A percentile compares a stretch with the other conserved stretches of the same genome.
These are phyloP conservation scores for Melanomma pulvis-pyrius DNA, from an alignment of 495 filamentous ascomycete species.

Conservation along the genomic window DNA sequence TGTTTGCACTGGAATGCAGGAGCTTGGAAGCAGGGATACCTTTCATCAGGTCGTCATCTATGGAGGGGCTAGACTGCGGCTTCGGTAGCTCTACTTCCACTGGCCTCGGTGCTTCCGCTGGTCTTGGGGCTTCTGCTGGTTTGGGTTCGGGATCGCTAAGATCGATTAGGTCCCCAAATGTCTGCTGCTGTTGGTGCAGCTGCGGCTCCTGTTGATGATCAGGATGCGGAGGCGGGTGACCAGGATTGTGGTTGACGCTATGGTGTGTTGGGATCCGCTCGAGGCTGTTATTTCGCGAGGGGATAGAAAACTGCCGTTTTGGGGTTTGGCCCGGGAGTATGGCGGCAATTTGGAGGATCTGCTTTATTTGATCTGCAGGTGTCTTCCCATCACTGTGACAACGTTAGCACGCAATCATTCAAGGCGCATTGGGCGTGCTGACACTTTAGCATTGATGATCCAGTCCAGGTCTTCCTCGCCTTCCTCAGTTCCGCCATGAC, in stretches of 20 bases:
- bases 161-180: conserved; percentile 46
- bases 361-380: conserved; percentile 73
- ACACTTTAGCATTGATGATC: conserved; percentile 91
- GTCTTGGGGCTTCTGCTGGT: not conserved
- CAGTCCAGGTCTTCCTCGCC: conserved; percentile 90
- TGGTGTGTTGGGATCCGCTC: conserved; percentile 19
- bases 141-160: conserved; percentile 39
- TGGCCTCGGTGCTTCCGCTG: not conserved
- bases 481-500: conserved; percentile 72
- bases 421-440: not conserved
- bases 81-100: not conserved
- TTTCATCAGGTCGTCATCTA: conserved; percentile 3
- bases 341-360: conserved; percentile 84
- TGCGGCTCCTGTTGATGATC: conserved; percentile 42
- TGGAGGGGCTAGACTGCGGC: not conserved
- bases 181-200: conserved; percentile 1
- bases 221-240: conserved; percentile 43
- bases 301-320: conserved; percentile 49
- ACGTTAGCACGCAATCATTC: not conserved
- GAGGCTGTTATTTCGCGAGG: conserved; percentile 44
- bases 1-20: conserved; percentile 18
- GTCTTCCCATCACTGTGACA: conserved; percentile 64
- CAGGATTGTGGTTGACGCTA: not conserved
- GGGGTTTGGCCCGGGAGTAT: conserved; percentile 74
- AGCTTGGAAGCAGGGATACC: conserved; percentile 31